Percentiles rank a stretch among this genome's conserved stretches.
These are phyloP conservation scores for Schizonepeta tenuifolia DNA, from an alignment of 257 asterid genomes.

Conservation along the genomic window DNA sequence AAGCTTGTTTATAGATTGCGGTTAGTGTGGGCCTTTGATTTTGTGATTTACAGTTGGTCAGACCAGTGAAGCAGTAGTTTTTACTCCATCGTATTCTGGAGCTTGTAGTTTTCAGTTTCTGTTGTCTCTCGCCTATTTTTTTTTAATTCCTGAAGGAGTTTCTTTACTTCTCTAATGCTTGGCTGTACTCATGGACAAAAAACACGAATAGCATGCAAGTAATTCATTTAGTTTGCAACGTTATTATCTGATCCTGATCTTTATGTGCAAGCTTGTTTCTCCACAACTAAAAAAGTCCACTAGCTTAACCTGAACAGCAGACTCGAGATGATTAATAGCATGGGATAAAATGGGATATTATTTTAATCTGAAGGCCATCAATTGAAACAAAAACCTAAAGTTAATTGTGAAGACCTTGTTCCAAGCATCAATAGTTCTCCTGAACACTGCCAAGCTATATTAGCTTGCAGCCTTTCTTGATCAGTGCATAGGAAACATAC, in stretches of 20 bases:
- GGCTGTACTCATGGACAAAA: not conserved
- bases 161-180: not conserved
- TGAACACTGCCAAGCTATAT: too few relatives aligned
- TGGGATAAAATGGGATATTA: too few relatives aligned
- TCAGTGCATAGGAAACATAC: too few relatives aligned
- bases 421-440: too few relatives aligned
- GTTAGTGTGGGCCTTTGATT: constrained; percentile 3
- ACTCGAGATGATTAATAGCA: not conserved
- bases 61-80: not conserved
- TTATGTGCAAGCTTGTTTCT: not conserved
- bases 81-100: not conserved
- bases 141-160: not conserved
- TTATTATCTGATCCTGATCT: not conserved
- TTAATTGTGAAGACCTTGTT: too few relatives aligned
- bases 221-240: not conserved
- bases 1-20: constrained; percentile 22
- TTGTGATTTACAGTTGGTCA: not conserved
- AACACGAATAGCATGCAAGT: not conserved
- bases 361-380: too few relatives aligned
- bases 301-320: constrained; percentile 16
- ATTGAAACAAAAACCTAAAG: too few relatives aligned
- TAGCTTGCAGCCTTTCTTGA: too few relatives aligned
- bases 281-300: not conserved
- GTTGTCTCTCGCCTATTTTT: too few relatives aligned
- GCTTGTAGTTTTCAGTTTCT: not conserved